Evolutionary conservation across 2,329 filamentous ascomycete species (phyloP), one percentile per base, ranked within the genome.

Genomic region (Neonectria faginata): DNA sequence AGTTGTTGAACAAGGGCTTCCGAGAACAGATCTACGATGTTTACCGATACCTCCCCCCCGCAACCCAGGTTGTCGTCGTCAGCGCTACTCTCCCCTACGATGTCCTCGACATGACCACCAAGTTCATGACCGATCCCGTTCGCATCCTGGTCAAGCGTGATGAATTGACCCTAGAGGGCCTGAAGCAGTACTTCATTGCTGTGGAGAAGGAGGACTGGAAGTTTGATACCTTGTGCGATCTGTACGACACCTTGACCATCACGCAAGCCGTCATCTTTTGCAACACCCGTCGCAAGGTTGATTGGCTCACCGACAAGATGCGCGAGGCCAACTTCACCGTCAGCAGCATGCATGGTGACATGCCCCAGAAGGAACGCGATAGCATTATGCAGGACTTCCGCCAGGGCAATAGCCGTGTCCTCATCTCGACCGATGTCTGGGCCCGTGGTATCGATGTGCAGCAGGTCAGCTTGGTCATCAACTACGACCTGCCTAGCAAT

Each of bases 191-290:
- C 85, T 99, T 97, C 79, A 98, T 99, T 75, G 96, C 96, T 2
- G 96, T 98, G 20, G 96, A 99, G 82, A 98, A 97, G 85, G 96
- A 99, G 80, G 96, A 98, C 79, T 99, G 96, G 96, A 99, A 99
- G 81, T 97, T 99, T 74, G 96, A 99, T 79, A 99, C 96, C 3
- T 89, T 99, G 5, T 98, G 94, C 81, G 96, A 99, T 83, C 90
- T 99, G 62, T 99, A 99, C 86, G 96, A 99, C 79, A 98, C 96
- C 12, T 88, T 99, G 48, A 99, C 96, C 60, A 98, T 99, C 77
- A 98, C 96, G 16, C 96, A 98, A 83, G 96, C 96, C 50, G 96
- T 99, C 79, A 99, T 99, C 79, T 99, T 99, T 86, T 99, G 96
- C 87, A 99, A 99, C 82, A 99, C 96, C 7, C 91, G 96, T 71